Percentiles rank a stretch among this genome's conserved stretches.
Evolutionary conservation across 306 rosid species (phyloP).

Genomic region (Dalbergia cultrata): DNA sequence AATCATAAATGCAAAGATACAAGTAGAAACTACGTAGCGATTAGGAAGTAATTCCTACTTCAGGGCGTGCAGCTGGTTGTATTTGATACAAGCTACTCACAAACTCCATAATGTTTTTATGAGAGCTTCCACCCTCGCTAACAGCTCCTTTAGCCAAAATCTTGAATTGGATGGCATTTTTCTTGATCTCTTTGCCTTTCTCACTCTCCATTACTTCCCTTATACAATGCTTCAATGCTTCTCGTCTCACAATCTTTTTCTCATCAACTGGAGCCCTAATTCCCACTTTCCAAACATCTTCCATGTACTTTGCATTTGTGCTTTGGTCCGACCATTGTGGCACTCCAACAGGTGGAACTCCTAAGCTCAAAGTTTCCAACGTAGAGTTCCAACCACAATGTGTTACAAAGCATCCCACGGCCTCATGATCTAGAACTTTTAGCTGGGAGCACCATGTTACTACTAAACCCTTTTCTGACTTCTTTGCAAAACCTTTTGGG

Average conservation of each 20-base stretch:
- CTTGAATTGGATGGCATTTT: background rate
- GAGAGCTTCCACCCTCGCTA: background rate
- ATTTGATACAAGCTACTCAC: background rate
- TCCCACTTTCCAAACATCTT: background rate
- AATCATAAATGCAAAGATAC: too few species aligned
- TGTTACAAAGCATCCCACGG: background rate
- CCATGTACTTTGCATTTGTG: constrained; percentile 2
- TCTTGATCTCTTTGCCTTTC: background rate
- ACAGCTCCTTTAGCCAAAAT: background rate
- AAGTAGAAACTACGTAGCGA: too few species aligned
- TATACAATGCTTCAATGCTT: background rate
- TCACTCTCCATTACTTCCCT: background rate
- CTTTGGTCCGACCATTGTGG: background rate
- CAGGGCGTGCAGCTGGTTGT: background rate
- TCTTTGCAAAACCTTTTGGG: background rate
- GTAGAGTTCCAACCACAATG: constrained; percentile 1
- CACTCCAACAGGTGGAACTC: background rate
- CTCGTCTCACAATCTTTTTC: background rate
- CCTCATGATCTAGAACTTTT: background rate
- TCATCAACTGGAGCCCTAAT: background rate
- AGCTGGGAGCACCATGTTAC: background rate
- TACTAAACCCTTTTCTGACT: background rate
- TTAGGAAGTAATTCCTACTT: background rate
- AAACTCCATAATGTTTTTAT: background rate
- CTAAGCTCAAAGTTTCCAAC: background rate